phyloP scores from a whole-genome alignment of 352 stramenopile species.

The Phytopythium kandeliae region DNA sequence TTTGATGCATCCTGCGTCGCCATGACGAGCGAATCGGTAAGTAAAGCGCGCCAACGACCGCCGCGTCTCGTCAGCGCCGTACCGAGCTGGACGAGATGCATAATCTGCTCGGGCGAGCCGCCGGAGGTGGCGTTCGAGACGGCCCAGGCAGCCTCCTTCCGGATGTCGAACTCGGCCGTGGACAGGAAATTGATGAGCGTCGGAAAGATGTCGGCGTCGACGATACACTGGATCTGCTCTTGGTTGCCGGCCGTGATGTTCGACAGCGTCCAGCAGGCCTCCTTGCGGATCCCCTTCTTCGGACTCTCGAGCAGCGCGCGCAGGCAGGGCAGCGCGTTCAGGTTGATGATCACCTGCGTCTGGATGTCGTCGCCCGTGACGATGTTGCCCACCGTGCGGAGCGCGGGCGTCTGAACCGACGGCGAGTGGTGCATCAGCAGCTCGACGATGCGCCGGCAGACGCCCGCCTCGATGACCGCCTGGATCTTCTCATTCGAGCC shows the following conservation, averaged over 20 bases:
- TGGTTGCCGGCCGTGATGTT: constrained; percentile 99
- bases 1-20: constrained; percentile 86
- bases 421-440: constrained; percentile 84
- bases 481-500: constrained; percentile 99
- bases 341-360: constrained; percentile 99
- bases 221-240: constrained; percentile 98
- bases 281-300: constrained; percentile 99
- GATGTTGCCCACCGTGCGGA: constrained; percentile 96
- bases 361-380: constrained; percentile 99
- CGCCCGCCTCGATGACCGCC: constrained; percentile 96
- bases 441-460: constrained; percentile 96
- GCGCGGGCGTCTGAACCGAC: constrained; percentile 78
- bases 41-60: no score
- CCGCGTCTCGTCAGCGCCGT: no score
- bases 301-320: constrained; percentile 91
- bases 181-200: constrained; percentile 91
- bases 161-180: constrained; percentile 98
- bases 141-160: constrained; percentile 98
- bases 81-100: constrained; percentile 87
- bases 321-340: constrained; percentile 95
- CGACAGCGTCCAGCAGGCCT: constrained; percentile 99
- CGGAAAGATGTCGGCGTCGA: constrained; percentile 97
- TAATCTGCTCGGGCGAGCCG: constrained; percentile 94
- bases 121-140: constrained; percentile 97
- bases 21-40: no score